Percentiles rank a stretch among this genome's conserved stretches.
These are phyloP conservation scores for Yamadazyma takamatsuzukensis DNA, from an alignment of 805 yeast species.

Conservation along the genomic window DNA sequence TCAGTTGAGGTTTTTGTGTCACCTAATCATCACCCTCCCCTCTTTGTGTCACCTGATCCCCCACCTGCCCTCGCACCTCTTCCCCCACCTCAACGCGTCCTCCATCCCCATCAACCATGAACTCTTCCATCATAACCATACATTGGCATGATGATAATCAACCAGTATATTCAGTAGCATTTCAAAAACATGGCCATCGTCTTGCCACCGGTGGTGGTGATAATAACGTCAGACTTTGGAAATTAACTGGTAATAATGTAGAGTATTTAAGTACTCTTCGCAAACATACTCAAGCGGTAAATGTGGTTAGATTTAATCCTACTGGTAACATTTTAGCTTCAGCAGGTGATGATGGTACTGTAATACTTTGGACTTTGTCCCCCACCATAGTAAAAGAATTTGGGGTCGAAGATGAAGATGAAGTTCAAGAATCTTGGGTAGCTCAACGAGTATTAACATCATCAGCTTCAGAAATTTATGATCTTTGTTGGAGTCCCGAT, in stretches of 20 bases:
- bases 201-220: slow-evolving; percentile 95
- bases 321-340: slow-evolving; percentile 72
- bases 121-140: slow-evolving; percentile 48
- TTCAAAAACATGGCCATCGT: slow-evolving; percentile 48
- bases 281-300: slow-evolving; percentile 93
- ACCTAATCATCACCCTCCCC: too few relatives aligned
- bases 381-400: slow-evolving; percentile 55
- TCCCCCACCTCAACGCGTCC: not conserved
- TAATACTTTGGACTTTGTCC: slow-evolving; percentile 71
- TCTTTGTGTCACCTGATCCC: not conserved
- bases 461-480: slow-evolving; percentile 78
- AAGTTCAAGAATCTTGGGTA: slow-evolving; percentile 70
- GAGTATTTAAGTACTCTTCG: slow-evolving; percentile 76
- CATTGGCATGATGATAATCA: slow-evolving; percentile 76
- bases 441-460: slow-evolving; percentile 55
- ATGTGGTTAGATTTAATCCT: slow-evolving; percentile 78
- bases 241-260: slow-evolving; percentile 50
- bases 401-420: slow-evolving; percentile 56
- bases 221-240: slow-evolving; percentile 13
- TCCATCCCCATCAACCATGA: too few relatives aligned
- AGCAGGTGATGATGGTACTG: slow-evolving; percentile 93
- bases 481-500: slow-evolving; percentile 90
- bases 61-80: not conserved
- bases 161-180: slow-evolving; percentile 67
- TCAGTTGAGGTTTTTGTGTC: too few relatives aligned